These are phyloP conservation scores for Sideroxylon spinosum DNA, from an alignment of 179 eudicot genomes.

Conservation along the genomic window DNA sequence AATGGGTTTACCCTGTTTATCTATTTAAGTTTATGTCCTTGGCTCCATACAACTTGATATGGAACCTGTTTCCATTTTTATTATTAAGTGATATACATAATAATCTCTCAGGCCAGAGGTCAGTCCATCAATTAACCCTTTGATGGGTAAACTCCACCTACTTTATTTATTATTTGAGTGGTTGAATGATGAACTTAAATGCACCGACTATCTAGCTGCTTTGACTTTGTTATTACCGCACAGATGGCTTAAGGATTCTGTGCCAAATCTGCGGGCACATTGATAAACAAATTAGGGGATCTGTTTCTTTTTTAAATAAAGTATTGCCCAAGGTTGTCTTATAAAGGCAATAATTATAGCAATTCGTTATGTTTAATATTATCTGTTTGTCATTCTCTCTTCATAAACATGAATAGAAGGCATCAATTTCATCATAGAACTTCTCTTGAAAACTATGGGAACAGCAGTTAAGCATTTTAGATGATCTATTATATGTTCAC, in stretches of 20 bases:
- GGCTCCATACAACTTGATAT: not conserved
- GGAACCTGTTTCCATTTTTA: not conserved
- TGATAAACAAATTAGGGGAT: not conserved
- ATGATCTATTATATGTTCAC: too few species aligned
- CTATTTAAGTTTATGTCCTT: not conserved
- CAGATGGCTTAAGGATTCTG: not conserved
- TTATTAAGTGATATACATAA: not conserved
- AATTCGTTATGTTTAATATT: too few species aligned
- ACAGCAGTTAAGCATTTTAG: not conserved
- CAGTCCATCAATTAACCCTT: not conserved
- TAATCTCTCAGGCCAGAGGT: not conserved
- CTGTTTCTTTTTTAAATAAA: not conserved
- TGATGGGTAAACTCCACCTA: not conserved
- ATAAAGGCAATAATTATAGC: too few species aligned
- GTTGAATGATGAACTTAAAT: slow-evolving; percentile 9
- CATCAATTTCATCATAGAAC: not conserved
- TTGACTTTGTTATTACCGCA: not conserved
- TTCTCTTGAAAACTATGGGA: not conserved
- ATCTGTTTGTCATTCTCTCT: too few species aligned
- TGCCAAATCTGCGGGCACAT: not conserved
- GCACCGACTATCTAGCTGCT: not conserved
- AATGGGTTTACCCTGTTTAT: not conserved
- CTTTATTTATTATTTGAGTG: not conserved
- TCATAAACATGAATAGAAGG: not conserved
- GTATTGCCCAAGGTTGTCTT: not conserved